phyloP scores from a whole-genome alignment of 139 green algal species.

The Tetratostichococcus sp. region DNA sequence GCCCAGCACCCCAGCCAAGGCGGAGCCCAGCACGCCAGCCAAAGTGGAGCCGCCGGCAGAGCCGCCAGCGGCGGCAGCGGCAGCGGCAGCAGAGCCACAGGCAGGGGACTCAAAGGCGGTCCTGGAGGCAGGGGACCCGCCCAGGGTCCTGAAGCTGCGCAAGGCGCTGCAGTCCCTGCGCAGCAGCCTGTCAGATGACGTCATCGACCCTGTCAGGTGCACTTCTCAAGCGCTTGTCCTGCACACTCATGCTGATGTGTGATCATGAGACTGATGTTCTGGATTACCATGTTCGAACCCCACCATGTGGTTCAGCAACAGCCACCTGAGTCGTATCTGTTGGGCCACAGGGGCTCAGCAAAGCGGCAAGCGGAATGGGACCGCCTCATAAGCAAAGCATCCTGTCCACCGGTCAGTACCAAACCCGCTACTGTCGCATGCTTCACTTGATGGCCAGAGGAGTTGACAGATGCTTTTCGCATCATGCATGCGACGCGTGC shows the following conservation, averaged over 20 bases:
- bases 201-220: not conserved
- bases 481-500: no score
- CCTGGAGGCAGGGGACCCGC: no score
- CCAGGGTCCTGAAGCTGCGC: not conserved
- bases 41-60: slow-evolving; percentile 3
- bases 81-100: not conserved
- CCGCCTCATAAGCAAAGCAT: not conserved
- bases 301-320: no score
- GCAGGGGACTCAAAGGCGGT: not conserved
- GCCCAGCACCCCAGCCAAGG: no score
- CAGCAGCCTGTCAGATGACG: not conserved
- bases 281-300: no score
- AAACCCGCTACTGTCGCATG: not conserved
- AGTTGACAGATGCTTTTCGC: no score
- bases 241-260: no score
- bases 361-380: not conserved
- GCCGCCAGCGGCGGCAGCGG: not conserved
- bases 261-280: no score
- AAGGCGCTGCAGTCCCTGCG: not conserved
- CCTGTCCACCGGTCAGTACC: not conserved
- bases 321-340: no score
- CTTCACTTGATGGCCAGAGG: no score
- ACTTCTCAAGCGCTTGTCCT: no score
- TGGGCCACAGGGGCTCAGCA: not conserved
- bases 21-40: not conserved